Evolutionary conservation across 1,139 yeast species (phyloP).

Genomic region (Entelexis sorbosivorans): DNA sequence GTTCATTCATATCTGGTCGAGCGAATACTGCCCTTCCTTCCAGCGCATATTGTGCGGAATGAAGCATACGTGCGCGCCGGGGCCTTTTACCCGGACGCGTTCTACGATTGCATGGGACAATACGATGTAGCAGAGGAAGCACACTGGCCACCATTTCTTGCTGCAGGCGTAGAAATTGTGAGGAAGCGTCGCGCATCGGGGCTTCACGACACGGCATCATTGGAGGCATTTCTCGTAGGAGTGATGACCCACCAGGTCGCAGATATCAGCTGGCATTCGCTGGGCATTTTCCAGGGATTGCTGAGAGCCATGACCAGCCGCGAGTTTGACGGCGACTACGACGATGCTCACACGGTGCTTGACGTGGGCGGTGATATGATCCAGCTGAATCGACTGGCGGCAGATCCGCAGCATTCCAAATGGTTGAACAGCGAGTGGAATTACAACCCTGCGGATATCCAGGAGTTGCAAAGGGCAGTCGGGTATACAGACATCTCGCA

Average conservation of each 20-base stretch:
- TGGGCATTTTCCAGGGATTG: conserved; percentile 43
- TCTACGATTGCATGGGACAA: conserved; percentile 43
- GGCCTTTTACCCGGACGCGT: conserved; percentile 53
- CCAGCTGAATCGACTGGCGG: conserved; percentile 31
- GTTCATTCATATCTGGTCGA: conserved; percentile 38
- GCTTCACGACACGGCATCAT: conserved; percentile 23
- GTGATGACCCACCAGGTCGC: conserved; percentile 47
- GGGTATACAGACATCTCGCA: conserved; percentile 12
- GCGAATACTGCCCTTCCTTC: conserved; percentile 29
- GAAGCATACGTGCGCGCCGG: conserved; percentile 36
- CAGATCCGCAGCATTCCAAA: conserved; percentile 27
- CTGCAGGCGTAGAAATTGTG: conserved; percentile 36
- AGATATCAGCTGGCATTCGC: conserved; percentile 55
- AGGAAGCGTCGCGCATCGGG: conserved; percentile 24
- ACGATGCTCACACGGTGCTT: conserved; percentile 40
- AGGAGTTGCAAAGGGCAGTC: conserved; percentile 32
- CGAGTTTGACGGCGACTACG: conserved; percentile 41
- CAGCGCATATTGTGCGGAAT: conserved; percentile 26
- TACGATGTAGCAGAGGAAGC: conserved; percentile 46
- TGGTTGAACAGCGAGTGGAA: conserved; percentile 32
- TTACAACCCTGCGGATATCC: conserved; percentile 35
- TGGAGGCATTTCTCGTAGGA: conserved; percentile 46
- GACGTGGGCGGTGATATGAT: conserved; percentile 54
- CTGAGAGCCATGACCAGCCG: conserved; percentile 37
- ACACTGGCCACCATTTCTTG: conserved; percentile 55